phyloP scores from a whole-genome alignment of 2,329 filamentous ascomycete genomes.

The Lasiodiplodia sp. region DNA sequence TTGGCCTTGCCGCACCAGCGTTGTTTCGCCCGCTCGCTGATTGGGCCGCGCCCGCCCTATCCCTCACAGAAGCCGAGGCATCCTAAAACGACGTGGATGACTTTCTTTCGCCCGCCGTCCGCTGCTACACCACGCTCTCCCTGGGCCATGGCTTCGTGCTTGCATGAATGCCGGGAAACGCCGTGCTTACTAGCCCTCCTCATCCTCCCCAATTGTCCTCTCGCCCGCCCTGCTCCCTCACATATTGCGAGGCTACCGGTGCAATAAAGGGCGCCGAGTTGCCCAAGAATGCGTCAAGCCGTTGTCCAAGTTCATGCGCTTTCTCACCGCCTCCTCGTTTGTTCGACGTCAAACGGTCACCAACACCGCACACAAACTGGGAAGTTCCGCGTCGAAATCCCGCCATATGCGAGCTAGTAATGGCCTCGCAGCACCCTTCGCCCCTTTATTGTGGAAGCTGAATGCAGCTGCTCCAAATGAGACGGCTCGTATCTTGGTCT shows the following conservation, averaged over 20 bases:
- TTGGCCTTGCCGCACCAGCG: constrained; percentile 14
- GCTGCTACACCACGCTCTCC: constrained; percentile 2
- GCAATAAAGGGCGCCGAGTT: constrained; percentile 11
- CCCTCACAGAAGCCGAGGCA: constrained; percentile 29
- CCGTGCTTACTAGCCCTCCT: not conserved
- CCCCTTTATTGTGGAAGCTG: constrained; percentile 14
- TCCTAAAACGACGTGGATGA: constrained; percentile 16
- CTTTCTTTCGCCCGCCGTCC: constrained; percentile 6
- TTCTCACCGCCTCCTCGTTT: constrained; percentile 21
- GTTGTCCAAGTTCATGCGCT: constrained; percentile 19
- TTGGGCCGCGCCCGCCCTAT: constrained; percentile 3
- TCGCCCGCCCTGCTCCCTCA: constrained; percentile 17
- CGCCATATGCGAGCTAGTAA: constrained; percentile 5
- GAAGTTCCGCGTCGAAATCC: constrained; percentile 6
- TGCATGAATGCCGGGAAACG: constrained; percentile 13
- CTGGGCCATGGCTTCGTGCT: not conserved
- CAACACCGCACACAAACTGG: constrained; percentile 19
- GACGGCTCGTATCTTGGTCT: constrained; percentile 14
- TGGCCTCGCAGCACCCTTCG: not conserved
- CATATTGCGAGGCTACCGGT: constrained; percentile 9
- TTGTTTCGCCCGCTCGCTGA: constrained; percentile 7
- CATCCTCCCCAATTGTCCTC: not conserved
- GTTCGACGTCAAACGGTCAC: constrained; percentile 16
- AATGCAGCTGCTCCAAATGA: not conserved
- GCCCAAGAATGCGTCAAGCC: constrained; percentile 19